Evolutionary conservation across 2,329 filamentous ascomycete species (phyloP), one percentile per base, ranked within the genome.

Genomic region (Colletotrichum sp.): DNA sequence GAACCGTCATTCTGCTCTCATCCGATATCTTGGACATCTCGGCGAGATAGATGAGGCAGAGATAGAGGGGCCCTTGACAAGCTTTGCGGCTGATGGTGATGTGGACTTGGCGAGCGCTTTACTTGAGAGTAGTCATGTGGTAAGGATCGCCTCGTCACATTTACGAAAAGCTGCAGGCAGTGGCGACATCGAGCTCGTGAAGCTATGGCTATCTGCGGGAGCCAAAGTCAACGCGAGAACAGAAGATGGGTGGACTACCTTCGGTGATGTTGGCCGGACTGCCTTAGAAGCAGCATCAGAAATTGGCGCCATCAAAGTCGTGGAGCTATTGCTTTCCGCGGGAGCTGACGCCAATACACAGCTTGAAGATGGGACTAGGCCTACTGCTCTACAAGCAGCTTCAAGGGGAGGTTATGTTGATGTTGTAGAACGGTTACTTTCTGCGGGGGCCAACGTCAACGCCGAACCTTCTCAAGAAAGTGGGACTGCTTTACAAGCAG

Each of bases 151-250:
- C 39, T 10, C 3, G 39, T 43, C 39, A 10, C 0, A 3, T 43
- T 1, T 43, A 43, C 39, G 1, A 3, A 1, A 0, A 43, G 39
- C 5, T 43, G 2, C 39, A n/a, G 8, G 4, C 0, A 0, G 18
- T 43, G 39, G 39, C 18, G 8, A 43, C 16, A 43, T 43, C 8
- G 5, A 43, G 3, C 0, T 9, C 36, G 36, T 43, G 16, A 9
- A 43, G 36, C 2, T 43, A 6, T 43, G 2, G 36, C 16, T 43
- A 3, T 43, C 36, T 10, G 36, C 5, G 36, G 16, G 36, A 10
- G 36, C 1, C 8, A 43, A 43, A 0, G 2, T 43, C 5, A 43
- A 43, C n/a, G n/a, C n/a, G n/a, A n/a, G n/a, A n/a, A n/a, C n/a
- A n/a, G n/a, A n/a, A n/a, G n/a, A n/a, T n/a, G n/a, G n/a, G n/a